Evolutionary conservation across 2,329 filamentous ascomycete genomes (phyloP).

Genomic region (Stagonosporopsis vannaccii): DNA sequence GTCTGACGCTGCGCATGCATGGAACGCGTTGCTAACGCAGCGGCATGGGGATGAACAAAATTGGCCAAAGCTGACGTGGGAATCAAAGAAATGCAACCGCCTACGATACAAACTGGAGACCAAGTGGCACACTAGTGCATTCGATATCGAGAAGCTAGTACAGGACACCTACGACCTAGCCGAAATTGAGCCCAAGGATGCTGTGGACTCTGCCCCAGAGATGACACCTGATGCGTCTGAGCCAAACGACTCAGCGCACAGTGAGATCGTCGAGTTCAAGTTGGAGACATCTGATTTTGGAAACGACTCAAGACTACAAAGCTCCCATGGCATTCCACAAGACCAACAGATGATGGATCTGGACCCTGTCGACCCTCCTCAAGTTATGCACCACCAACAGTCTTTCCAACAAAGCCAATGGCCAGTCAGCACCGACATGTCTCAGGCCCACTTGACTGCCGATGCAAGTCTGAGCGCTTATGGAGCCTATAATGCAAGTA

Average conservation of each 20-base stretch:
- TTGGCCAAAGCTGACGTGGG: conserved; percentile 60
- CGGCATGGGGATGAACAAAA: conserved; percentile 64
- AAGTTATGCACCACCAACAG: conserved; percentile 40
- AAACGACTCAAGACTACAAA: conserved; percentile 36
- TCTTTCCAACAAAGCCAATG: conserved; percentile 40
- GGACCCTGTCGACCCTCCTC: conserved; percentile 43
- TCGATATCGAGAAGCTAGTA: conserved; percentile 64
- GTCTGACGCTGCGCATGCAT: conserved; percentile 66
- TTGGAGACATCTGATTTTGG: conserved; percentile 43
- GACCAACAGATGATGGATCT: conserved; percentile 48
- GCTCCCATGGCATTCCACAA: conserved; percentile 40
- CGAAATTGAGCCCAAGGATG: conserved; percentile 42
- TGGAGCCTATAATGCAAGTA: conserved; percentile 37
- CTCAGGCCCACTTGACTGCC: conserved; percentile 36
- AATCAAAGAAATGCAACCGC: conserved; percentile 69
- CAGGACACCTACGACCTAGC: conserved; percentile 65
- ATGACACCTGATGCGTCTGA: conserved; percentile 35
- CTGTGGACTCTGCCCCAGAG: conserved; percentile 34
- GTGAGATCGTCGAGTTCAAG: conserved; percentile 47
- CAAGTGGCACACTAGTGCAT: conserved; percentile 63
- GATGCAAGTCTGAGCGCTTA: conserved; percentile 41
- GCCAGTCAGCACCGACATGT: conserved; percentile 46
- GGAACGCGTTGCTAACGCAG: conserved; percentile 64
- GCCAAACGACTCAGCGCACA: conserved; percentile 34
- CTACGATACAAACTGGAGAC: conserved; percentile 71